These are phyloP conservation scores for Polyplosphaeria fusca DNA, from an alignment of 495 filamentous ascomycete genomes.

Conservation along the genomic window DNA sequence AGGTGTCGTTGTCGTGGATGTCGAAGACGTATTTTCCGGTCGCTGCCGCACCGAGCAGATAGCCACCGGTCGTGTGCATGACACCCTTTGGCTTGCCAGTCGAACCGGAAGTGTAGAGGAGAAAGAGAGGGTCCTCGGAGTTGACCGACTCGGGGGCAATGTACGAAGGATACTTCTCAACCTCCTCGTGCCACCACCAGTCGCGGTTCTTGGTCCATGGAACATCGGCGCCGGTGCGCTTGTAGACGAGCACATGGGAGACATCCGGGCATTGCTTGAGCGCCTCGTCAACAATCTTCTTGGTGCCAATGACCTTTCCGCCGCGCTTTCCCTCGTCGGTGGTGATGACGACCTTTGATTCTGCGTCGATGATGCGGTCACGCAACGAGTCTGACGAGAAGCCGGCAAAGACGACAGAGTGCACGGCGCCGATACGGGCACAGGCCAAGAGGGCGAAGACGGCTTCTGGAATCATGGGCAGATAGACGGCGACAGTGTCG, in stretches of 20 bases:
- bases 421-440: constrained; percentile 86
- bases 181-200: constrained; percentile 97
- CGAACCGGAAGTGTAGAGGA: constrained; percentile 96
- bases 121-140: constrained; percentile 94
- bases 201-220: constrained; percentile 88
- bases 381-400: constrained; percentile 97
- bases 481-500: constrained; percentile 94
- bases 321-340: constrained; percentile 97
- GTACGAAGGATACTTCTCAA: constrained; percentile 90
- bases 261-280: constrained; percentile 96
- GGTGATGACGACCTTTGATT: constrained; percentile 90
- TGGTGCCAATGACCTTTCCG: constrained; percentile 95
- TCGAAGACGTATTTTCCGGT: constrained; percentile 99
- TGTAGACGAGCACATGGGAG: constrained; percentile 79
- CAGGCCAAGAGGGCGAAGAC: constrained; percentile 88
- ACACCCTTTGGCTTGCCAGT: constrained; percentile 99
- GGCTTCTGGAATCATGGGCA: constrained; percentile 98
- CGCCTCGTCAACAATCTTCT: constrained; percentile 98
- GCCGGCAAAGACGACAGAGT: constrained; percentile 98
- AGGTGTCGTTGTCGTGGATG: constrained; percentile 87
- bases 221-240: constrained; percentile 91
- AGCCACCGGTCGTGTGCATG: constrained; percentile 95
- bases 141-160: constrained; percentile 80
- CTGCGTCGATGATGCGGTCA: constrained; percentile 88
- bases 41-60: constrained; percentile 84